phyloP scores from a whole-genome alignment of 2,329 filamentous ascomycete species.

The Fusarium euwallaceae region DNA sequence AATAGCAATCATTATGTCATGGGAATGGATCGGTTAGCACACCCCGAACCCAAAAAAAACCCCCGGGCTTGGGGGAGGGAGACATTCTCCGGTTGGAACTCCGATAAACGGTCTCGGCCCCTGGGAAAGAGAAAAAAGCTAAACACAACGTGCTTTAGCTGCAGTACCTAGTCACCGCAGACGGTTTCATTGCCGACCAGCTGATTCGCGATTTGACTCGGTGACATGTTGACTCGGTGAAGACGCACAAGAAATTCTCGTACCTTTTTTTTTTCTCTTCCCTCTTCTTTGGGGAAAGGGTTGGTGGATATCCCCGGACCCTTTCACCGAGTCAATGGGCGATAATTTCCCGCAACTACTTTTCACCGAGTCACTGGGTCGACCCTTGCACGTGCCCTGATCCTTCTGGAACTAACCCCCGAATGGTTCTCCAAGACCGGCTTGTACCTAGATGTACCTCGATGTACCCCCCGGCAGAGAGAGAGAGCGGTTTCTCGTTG shows the following conservation, averaged over 20 bases:
- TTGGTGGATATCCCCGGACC: background rate
- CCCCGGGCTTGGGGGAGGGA: background rate
- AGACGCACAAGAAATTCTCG: conserved; percentile 15
- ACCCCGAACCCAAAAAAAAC: background rate
- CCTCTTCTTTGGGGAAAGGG: no score
- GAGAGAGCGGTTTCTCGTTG: background rate
- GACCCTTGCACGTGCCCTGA: background rate
- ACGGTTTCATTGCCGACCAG: conserved; percentile 26
- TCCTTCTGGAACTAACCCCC: conserved; percentile 28
- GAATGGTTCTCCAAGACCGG: conserved; percentile 1
- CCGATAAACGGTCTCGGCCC: background rate
- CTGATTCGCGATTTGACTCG: conserved; percentile 35
- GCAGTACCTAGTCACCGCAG: conserved; percentile 11
- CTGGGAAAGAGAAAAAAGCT: background rate
- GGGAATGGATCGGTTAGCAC: conserved; percentile 1
- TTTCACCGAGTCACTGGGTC: conserved; percentile 38
- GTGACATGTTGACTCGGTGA: conserved; percentile 23
- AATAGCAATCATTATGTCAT: conserved; percentile 1
- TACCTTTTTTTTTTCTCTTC: conserved; percentile 7
- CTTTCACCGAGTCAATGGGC: conserved; percentile 33
- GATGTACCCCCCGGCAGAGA: conserved; percentile 33
- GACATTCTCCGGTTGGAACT: background rate
- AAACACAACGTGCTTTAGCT: background rate
- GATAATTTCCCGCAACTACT: conserved; percentile 8
- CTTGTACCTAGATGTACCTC: background rate